Conservation (phyloP, 2,329 filamentous ascomycete genomes). For the Ambrosiella beaveri region DNA sequence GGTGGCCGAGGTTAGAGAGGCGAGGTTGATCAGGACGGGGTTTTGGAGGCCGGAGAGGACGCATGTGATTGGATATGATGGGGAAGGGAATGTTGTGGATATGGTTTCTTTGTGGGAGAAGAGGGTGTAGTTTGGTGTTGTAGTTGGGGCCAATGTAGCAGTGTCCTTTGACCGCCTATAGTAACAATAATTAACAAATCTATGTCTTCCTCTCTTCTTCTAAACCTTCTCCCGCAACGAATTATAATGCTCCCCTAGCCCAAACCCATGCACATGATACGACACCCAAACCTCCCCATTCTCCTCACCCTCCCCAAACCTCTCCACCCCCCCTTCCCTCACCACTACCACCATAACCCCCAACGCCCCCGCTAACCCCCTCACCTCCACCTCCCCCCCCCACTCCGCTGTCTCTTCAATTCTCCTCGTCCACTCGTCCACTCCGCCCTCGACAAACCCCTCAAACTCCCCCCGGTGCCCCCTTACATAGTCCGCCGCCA, state of each 20-base stretch:
- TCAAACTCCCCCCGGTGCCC: slow-evolving; percentile 63
- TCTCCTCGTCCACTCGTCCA: slow-evolving; percentile 55
- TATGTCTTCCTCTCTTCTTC: not conserved
- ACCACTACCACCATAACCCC: slow-evolving; percentile 67
- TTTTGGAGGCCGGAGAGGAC: slow-evolving; percentile 30
- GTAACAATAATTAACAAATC: not conserved
- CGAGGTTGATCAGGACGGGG: slow-evolving; percentile 7
- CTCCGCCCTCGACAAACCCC: slow-evolving; percentile 68
- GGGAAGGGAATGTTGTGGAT: slow-evolving; percentile 31
- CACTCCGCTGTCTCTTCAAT: slow-evolving; percentile 83
- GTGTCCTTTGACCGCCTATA: not conserved
- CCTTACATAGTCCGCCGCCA: slow-evolving; percentile 62
- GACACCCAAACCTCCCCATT: slow-evolving; percentile 63
- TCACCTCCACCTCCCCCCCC: slow-evolving; percentile 84
- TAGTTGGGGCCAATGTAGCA: not conserved
- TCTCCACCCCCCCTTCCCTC: slow-evolving; percentile 67
- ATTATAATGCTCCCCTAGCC: slow-evolving; percentile 94
- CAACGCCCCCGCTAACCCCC: slow-evolving; percentile 68
- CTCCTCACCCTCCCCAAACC: slow-evolving; percentile 37
- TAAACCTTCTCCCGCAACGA: slow-evolving; percentile 38
- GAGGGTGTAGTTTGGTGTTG: not conserved
- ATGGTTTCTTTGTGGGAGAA: slow-evolving; percentile 37
- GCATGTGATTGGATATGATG: slow-evolving; percentile 28
- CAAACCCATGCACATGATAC: slow-evolving; percentile 88
- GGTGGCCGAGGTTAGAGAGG: not conserved